phyloP scores from a whole-genome alignment of 495 filamentous ascomycete species.

The Echria macrotheca region DNA sequence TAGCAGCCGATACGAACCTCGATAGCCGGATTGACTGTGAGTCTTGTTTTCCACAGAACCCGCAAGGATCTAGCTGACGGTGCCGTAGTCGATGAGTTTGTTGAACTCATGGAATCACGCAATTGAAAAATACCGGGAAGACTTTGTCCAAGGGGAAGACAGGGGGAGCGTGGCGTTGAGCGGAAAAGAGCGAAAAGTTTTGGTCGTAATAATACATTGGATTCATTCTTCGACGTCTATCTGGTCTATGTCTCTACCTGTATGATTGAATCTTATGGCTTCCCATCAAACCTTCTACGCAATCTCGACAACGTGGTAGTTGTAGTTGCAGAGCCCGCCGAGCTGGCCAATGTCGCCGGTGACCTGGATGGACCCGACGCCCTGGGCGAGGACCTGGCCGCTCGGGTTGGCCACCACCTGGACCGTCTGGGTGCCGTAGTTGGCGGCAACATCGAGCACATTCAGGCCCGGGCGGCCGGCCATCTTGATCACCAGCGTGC shows the following conservation, averaged over 20 bases:
- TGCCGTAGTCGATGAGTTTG: constrained; percentile 80
- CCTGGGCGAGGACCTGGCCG: constrained; percentile 4
- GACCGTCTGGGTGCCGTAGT: neutral
- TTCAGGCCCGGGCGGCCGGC: too few species aligned
- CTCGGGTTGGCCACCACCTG: neutral
- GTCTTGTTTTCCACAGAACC: constrained; percentile 5
- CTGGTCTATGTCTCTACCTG: too few species aligned
- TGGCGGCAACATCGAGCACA: neutral
- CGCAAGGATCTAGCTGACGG: constrained; percentile 19
- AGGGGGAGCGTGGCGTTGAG: too few species aligned
- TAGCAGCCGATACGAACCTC: constrained; percentile 42
- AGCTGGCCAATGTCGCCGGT: neutral
- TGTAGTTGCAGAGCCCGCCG: constrained; percentile 8
- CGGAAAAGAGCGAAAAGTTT: too few species aligned
- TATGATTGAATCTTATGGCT: too few species aligned
- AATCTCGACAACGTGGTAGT: constrained; percentile 12
- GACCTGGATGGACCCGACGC: neutral
- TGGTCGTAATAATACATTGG: too few species aligned
- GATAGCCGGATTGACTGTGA: constrained; percentile 46
- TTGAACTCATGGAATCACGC: constrained; percentile 68
- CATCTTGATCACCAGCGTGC: too few species aligned
- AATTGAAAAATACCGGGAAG: neutral
- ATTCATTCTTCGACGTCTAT: too few species aligned
- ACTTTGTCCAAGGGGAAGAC: too few species aligned
- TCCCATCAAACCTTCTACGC: too few species aligned